Base-by-base conservation (phyloP, 768 basidiomycete species). In the Fomitopsis pulvina region DNA sequence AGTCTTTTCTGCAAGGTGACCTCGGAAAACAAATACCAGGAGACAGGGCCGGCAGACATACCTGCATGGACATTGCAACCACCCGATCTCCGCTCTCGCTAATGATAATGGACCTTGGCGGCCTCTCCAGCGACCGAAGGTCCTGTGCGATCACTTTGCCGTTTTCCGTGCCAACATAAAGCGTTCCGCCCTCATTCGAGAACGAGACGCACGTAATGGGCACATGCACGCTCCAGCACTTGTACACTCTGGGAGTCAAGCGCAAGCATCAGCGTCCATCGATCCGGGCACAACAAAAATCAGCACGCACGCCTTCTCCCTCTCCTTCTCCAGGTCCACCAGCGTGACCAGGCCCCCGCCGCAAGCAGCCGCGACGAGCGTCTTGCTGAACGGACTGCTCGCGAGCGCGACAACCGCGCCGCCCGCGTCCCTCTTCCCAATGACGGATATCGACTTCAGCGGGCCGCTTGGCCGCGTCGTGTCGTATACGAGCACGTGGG, bases 361-460 rank as follows among this genome's bases (percentile, higher is more conserved):
- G 37, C 75, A 81, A 1, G 75, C 78, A 38, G 75, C 74, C 2
- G 81, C 81, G 22, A 84, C 70, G 28, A 89, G 67, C 2, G 81
- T 83, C 68, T 83, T 87, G 66, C 85, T 87, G 63, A 87, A 88
- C 6, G 87, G 85, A 54, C 85, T 87, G 53, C 77, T 80, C 6
- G 78, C 71, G 8, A 87, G 63, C 11, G 74, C 75, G 3, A 77
- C 63, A 21, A 88, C 73, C n/a, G 75, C 64, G 7, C 79, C 80
- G 0, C 66, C 58, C 16, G 65, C 55, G 39, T 56, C 58, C 21
- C 79, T 78, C 9, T 66, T 69, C 53, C 57, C 59, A 29, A 59
- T 57, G 48, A 87, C 57, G 1, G 69, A 52, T 30, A 87, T 65
- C 0, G 65, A 67, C 62, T 81, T 86, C 24, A 71, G 44, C 9